Percentiles rank a stretch among this genome's conserved stretches.
Evolutionary conservation across 106 monocot genomes (phyloP).

Genomic region (Platanthera zijinensis): DNA sequence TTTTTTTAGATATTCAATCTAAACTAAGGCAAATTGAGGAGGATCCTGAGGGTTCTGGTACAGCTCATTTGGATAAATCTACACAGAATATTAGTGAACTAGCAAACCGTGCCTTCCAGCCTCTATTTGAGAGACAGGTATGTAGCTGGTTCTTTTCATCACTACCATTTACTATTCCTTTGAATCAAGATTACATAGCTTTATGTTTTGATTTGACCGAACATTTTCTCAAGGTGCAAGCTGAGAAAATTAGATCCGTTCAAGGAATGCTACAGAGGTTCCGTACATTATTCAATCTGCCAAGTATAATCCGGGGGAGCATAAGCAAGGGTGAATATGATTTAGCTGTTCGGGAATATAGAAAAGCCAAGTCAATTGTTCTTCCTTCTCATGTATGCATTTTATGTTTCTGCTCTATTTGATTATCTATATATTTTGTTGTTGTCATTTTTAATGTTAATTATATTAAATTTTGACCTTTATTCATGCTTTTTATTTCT

Average conservation of each 20-base stretch:
- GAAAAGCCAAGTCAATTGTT: slow-evolving; percentile 98
- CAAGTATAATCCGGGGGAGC: slow-evolving; percentile 87
- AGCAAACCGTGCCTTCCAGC: slow-evolving; percentile 95
- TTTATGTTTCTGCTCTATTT: background rate
- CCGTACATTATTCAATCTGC: slow-evolving; percentile 90
- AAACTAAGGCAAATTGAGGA: slow-evolving; percentile 95
- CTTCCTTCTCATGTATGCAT: slow-evolving; percentile 97
- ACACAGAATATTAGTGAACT: slow-evolving; percentile 63
- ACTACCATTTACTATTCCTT: background rate
- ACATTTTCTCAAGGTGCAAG: slow-evolving; percentile 60
- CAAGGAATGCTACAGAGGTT: slow-evolving; percentile 99
- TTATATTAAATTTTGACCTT: background rate
- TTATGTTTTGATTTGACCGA: background rate
- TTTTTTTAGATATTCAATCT: slow-evolving; percentile 77
- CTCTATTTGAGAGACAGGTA: slow-evolving; percentile 97
- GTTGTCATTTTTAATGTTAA: background rate
- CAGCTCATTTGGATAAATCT: slow-evolving; percentile 59
- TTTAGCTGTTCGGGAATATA: slow-evolving; percentile 97
- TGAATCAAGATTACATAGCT: slow-evolving; percentile 1
- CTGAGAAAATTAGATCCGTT: slow-evolving; percentile 99
- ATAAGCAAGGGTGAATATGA: slow-evolving; percentile 98
- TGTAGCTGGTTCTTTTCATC: background rate
- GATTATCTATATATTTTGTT: background rate
- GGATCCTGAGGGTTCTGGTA: slow-evolving; percentile 97
- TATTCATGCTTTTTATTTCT: background rate